Evolutionary conservation across 495 filamentous ascomycete species (phyloP).

Genomic region (Penicillium atrosanguineum): DNA sequence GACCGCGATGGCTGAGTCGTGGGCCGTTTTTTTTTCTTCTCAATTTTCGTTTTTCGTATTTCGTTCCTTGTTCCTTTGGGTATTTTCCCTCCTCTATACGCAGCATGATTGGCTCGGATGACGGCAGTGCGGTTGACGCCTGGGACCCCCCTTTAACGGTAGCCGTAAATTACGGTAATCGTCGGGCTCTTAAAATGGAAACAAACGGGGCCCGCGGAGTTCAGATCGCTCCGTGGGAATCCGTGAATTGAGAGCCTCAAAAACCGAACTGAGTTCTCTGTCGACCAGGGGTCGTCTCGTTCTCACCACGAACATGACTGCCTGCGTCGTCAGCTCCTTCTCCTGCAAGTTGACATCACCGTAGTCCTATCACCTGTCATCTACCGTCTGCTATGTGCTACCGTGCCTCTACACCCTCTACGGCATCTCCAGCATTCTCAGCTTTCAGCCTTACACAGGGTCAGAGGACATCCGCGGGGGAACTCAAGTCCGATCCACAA

Average conservation of each 20-base stretch:
- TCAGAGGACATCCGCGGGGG: not conserved
- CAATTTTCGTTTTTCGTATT: not conserved
- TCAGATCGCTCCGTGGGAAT: not conserved
- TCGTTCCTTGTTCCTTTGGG: not conserved
- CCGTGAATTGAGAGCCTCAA: not conserved
- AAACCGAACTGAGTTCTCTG: not conserved
- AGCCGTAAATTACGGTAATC: not conserved
- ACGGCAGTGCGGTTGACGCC: not conserved
- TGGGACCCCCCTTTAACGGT: not conserved
- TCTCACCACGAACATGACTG: not conserved
- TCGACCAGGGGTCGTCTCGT: not conserved
- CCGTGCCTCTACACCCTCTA: not conserved
- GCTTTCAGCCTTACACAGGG: not conserved
- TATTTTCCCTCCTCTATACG: no score
- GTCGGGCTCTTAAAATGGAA: conserved; percentile 18
- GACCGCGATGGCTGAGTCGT: conserved; percentile 23
- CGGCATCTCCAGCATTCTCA: not conserved
- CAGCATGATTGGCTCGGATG: conserved; percentile 18
- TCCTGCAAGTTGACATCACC: not conserved
- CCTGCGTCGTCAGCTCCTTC: not conserved
- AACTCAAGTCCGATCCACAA: not conserved
- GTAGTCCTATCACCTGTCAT: not conserved
- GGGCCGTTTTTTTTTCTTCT: not conserved
- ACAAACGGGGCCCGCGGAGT: conserved; percentile 6
- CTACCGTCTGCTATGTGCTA: not conserved